Percentiles rank a stretch among this genome's conserved stretches.
These are phyloP conservation scores for Penicillium sumatraense DNA, from an alignment of 2,329 filamentous ascomycete genomes.

Conservation along the genomic window DNA sequence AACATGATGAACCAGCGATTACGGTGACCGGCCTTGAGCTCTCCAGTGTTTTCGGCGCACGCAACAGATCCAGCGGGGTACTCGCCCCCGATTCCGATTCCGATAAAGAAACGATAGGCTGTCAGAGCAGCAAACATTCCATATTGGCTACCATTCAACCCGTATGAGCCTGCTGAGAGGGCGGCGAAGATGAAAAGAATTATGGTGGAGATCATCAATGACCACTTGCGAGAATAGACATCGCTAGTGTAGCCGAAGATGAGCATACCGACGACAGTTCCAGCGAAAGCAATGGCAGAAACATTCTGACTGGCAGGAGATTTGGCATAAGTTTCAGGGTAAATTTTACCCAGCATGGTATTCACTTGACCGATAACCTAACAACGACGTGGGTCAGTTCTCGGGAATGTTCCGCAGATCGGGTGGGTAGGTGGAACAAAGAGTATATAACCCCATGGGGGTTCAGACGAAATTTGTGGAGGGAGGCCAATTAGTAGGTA, in stretches of 20 bases:
- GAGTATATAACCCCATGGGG: too few relatives aligned
- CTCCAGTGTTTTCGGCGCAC: slow-evolving; percentile 80
- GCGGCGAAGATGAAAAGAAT: slow-evolving; percentile 86
- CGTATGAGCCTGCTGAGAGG: slow-evolving; percentile 76
- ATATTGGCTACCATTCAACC: slow-evolving; percentile 66
- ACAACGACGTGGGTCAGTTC: slow-evolving; percentile 6
- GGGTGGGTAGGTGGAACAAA: background rate
- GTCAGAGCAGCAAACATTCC: slow-evolving; percentile 80
- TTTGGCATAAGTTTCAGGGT: slow-evolving; percentile 68
- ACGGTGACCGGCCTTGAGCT: slow-evolving; percentile 78
- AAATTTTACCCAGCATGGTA: slow-evolving; percentile 72
- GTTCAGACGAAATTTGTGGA: too few relatives aligned
- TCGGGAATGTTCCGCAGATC: background rate
- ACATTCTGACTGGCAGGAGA: slow-evolving; percentile 76
- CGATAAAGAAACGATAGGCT: slow-evolving; percentile 82
- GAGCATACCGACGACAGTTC: slow-evolving; percentile 81
- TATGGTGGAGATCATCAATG: slow-evolving; percentile 77
- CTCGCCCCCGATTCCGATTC: slow-evolving; percentile 75
- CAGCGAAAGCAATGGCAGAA: slow-evolving; percentile 80
- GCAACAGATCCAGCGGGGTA: slow-evolving; percentile 71
- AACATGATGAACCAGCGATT: slow-evolving; percentile 92
- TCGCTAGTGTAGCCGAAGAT: slow-evolving; percentile 81
- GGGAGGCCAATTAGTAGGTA: slow-evolving; percentile 8
- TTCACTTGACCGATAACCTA: slow-evolving; percentile 85
- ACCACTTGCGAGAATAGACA: slow-evolving; percentile 82